These are phyloP conservation scores for Lichtheimia hyalospora DNA, from an alignment of 371 early-diverging fungal species.

Conservation along the genomic window DNA sequence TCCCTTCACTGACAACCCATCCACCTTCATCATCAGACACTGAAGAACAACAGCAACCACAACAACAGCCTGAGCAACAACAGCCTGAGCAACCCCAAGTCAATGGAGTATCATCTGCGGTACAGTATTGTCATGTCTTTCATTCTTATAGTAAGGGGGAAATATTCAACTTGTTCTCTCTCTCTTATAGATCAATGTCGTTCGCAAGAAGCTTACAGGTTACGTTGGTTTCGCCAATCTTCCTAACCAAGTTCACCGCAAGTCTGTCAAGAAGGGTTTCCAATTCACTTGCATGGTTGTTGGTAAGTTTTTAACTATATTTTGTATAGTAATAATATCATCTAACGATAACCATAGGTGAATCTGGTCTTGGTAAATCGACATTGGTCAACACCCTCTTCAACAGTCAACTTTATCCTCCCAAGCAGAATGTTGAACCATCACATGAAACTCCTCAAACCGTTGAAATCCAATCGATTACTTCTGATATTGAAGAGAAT, in stretches of 20 bases:
- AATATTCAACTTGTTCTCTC: background rate
- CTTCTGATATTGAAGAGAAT: slow-evolving; percentile 84
- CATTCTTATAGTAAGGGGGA: background rate
- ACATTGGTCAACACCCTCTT: slow-evolving; percentile 99
- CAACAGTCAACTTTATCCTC: slow-evolving; percentile 90
- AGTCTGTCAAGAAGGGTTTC: slow-evolving; percentile 99
- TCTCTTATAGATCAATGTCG: slow-evolving; percentile 33
- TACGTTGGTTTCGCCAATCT: slow-evolving; percentile 98
- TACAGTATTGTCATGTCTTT: slow-evolving; percentile 12
- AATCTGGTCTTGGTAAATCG: slow-evolving; percentile 99
- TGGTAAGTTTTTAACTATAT: slow-evolving; percentile 57
- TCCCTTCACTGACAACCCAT: background rate
- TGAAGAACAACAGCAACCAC: too few species aligned
- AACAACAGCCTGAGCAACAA: background rate
- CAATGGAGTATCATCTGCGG: slow-evolving; percentile 31
- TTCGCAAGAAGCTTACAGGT: slow-evolving; percentile 84
- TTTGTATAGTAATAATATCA: background rate
- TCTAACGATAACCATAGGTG: slow-evolving; percentile 55
- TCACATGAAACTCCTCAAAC: slow-evolving; percentile 88
- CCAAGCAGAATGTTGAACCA: slow-evolving; percentile 77
- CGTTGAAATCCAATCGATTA: slow-evolving; percentile 91
- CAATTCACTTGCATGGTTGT: slow-evolving; percentile 98
- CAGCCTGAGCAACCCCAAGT: slow-evolving; percentile 23
- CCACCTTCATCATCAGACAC: too few species aligned
- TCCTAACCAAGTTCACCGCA: slow-evolving; percentile 98